phyloP scores from a whole-genome alignment of 2,329 filamentous ascomycete genomes.

The Ophiosphaerella korrae region DNA sequence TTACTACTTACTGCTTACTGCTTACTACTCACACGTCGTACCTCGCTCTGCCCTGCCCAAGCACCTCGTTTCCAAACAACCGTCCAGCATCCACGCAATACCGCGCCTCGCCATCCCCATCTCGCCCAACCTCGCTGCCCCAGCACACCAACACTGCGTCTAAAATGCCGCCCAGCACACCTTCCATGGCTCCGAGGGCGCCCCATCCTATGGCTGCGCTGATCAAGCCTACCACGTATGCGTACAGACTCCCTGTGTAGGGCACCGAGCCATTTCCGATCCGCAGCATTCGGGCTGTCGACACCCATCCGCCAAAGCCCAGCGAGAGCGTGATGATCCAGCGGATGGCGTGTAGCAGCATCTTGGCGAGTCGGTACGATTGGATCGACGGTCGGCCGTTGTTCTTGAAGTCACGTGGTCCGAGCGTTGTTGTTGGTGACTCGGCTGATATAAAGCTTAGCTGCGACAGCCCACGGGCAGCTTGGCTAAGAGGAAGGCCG shows the following conservation, averaged over 20 bases:
- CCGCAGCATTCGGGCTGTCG: slow-evolving; percentile 79
- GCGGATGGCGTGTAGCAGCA: slow-evolving; percentile 86
- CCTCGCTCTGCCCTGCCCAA: slow-evolving; percentile 25
- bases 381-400: slow-evolving; percentile 63
- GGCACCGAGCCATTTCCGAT: slow-evolving; percentile 58
- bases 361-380: slow-evolving; percentile 87
- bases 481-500: slow-evolving; percentile 77
- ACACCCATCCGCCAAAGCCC: slow-evolving; percentile 96
- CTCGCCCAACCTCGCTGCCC: slow-evolving; percentile 71
- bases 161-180: slow-evolving; percentile 82
- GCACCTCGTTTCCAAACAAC: slow-evolving; percentile 70
- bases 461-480: slow-evolving; percentile 78
- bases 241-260: slow-evolving; percentile 81
- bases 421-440: slow-evolving; percentile 71
- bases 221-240: slow-evolving; percentile 90
- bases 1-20: background rate
- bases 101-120: slow-evolving; percentile 67
- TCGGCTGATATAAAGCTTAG: slow-evolving; percentile 79
- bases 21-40: slow-evolving; percentile 29
- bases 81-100: slow-evolving; percentile 93
- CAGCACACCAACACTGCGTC: slow-evolving; percentile 93
- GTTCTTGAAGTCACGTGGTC: slow-evolving; percentile 47
- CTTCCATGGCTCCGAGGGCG: slow-evolving; percentile 87
- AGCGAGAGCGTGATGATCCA: slow-evolving; percentile 89
- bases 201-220: slow-evolving; percentile 96